Conservation (phyloP, 2,329 filamentous ascomycete genomes). For the Hypoxylon sp. region DNA sequence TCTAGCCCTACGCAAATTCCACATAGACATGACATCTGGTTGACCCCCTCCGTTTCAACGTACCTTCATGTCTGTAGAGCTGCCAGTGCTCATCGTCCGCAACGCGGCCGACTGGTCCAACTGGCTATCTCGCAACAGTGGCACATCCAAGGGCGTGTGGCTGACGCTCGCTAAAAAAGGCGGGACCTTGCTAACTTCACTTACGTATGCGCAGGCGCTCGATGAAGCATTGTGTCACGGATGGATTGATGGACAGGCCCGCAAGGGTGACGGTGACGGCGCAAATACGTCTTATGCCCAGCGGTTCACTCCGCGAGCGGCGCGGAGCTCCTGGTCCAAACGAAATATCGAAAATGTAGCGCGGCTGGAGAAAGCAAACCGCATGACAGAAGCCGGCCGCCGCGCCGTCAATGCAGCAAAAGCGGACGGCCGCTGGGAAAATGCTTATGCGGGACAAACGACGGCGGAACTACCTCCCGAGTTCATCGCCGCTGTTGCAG, state of each 20-base stretch:
- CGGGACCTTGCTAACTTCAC: constrained; percentile 45
- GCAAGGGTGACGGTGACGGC: constrained; percentile 53
- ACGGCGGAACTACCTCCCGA: constrained; percentile 65
- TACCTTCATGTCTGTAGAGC: constrained; percentile 43
- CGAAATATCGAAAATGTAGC: constrained; percentile 70
- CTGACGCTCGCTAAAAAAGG: constrained; percentile 52
- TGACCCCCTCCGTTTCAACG: neutral
- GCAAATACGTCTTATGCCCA: constrained; percentile 64
- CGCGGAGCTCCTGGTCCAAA: constrained; percentile 71
- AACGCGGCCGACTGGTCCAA: constrained; percentile 47
- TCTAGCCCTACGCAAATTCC: neutral
- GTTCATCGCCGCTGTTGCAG: constrained; percentile 56
- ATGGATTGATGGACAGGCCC: constrained; percentile 73
- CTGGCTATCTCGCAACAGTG: constrained; percentile 48
- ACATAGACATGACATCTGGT: neutral
- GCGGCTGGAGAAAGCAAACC: constrained; percentile 60
- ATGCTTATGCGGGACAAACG: constrained; percentile 68
- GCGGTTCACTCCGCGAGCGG: constrained; percentile 71
- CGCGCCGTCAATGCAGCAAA: constrained; percentile 69
- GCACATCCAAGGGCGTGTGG: constrained; percentile 50
- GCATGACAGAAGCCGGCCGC: constrained; percentile 65
- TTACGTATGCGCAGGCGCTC: constrained; percentile 63
- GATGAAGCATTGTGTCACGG: constrained; percentile 72
- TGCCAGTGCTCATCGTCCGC: constrained; percentile 47
- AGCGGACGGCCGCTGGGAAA: constrained; percentile 71